Evolutionary conservation across 345 rosid genomes (phyloP), one percentile per base, ranked within the genome.

Genomic region (Dimocarpus longan): DNA sequence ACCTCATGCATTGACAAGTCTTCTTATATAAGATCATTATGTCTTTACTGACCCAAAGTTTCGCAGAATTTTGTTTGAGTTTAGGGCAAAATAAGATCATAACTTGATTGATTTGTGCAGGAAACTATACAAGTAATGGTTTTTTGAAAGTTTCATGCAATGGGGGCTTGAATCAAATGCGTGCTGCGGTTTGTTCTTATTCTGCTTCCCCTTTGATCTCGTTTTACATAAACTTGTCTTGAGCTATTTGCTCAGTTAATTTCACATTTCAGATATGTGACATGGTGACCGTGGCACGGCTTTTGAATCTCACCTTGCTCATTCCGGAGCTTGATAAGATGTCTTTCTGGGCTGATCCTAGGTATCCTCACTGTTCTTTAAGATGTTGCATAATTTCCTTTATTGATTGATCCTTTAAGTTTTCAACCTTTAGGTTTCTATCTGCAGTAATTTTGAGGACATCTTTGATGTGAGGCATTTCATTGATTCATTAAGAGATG

Each of bases 321-420:
- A 93, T 96, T 73, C 99, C 99, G 1, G 95, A 96, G 89, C 97
- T 96, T 69, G 99, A 96, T 84, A 96, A 93, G 83, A 90, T 91
- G 37, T 96, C 99, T 44, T 96, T 96, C 81, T 96, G 99, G 99
- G 93, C 98, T 74, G 99, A 96, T 86, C 93, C 93, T 75, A 96
- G 99, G 99, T 93, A 69, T 76, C 52, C 75, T 68, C 48, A 10
- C 48, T 69, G 57, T 80, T 84, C 40, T 66, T 44, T 57, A 22
- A 59, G 63, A 56, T 32, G 59, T 12, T 40, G 40, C 59, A 26
- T 15, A 24, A 13, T 64, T 10, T 42, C 43, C 43, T 48, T 40
- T 11, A 2, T 76, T 77, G n/a, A 22, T 28, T 5, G 43, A 18
- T 72, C 42, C 13, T 40, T 60, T 22, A 68, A 71, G 66, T 77